Percentiles rank a stretch among this genome's conserved stretches.
Conservation (phyloP, 2,329 filamentous ascomycete species). For the Fusarium sp. region DNA sequence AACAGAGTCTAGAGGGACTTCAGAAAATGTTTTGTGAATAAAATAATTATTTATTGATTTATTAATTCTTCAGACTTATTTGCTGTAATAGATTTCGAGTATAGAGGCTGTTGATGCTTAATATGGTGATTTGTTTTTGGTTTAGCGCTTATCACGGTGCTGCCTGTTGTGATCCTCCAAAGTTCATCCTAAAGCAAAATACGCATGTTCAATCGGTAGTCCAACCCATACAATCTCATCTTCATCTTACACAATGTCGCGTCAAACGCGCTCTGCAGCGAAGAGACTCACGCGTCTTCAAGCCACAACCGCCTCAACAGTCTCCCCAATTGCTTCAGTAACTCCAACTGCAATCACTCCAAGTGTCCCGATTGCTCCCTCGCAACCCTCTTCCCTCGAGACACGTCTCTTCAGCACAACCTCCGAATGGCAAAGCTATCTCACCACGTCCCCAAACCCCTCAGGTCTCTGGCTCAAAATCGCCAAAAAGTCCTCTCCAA, state of each 20-base stretch:
- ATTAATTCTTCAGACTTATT: accelerated
- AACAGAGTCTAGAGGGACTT: accelerated
- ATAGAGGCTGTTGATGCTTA: accelerated
- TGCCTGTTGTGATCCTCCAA: not conserved
- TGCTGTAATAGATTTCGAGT: too few species aligned
- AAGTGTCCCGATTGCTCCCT: too few species aligned
- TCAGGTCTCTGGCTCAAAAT: constrained; percentile 60
- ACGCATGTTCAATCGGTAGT: too few species aligned
- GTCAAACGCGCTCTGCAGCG: constrained; percentile 32
- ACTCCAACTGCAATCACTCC: not conserved
- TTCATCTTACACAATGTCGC: constrained; percentile 16
- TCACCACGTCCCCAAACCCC: constrained; percentile 29
- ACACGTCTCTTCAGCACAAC: constrained; percentile 28
- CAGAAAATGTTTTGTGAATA: too few species aligned
- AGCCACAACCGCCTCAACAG: accelerated
- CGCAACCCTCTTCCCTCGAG: not conserved
- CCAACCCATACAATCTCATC: too few species aligned
- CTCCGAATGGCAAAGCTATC: constrained; percentile 32
- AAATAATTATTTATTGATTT: accelerated
- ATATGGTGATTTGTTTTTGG: not conserved
- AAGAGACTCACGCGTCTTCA: constrained; percentile 10
- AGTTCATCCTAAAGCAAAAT: accelerated
- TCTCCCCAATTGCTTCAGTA: accelerated
- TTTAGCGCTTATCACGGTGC: not conserved
- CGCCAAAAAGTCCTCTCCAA: constrained; percentile 58